phyloP scores from a whole-genome alignment of 2,329 filamentous ascomycete species.

The Reticulascus tulasneorum region DNA sequence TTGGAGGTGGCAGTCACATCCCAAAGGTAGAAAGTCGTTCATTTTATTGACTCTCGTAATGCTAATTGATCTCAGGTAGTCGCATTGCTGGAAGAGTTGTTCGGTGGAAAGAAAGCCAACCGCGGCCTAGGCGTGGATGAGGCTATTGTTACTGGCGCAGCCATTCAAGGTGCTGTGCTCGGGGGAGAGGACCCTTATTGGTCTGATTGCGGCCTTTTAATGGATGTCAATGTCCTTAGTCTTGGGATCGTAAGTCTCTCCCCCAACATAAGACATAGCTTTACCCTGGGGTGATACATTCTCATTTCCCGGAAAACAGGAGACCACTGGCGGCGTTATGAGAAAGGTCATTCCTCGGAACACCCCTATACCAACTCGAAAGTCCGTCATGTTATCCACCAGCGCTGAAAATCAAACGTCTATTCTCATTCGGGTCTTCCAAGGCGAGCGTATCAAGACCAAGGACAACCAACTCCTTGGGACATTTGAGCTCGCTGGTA shows the following conservation, averaged over 20 bases:
- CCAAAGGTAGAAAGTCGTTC: too few species aligned
- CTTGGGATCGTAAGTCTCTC: conserved; percentile 90
- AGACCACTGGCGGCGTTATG: conserved; percentile 97
- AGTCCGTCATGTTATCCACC: conserved; percentile 97
- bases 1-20: conserved; percentile 98
- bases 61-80: too few species aligned
- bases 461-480: conserved; percentile 97
- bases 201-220: conserved; percentile 79
- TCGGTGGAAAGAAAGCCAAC: conserved; percentile 91
- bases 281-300: too few species aligned
- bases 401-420: conserved; percentile 95
- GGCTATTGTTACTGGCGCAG: conserved; percentile 95
- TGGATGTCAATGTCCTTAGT: conserved; percentile 96
- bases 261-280: conserved; percentile 18
- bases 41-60: too few species aligned
- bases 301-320: too few species aligned
- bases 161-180: conserved; percentile 93
- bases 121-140: conserved; percentile 99
- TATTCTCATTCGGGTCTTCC: conserved; percentile 91
- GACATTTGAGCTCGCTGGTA: conserved; percentile 97
- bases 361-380: conserved; percentile 91
- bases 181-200: conserved; percentile 84
- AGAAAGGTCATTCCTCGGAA: conserved; percentile 94
- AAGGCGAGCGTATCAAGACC: conserved; percentile 90
- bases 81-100: conserved; percentile 91